A percentile compares a stretch with the other conserved stretches of the same genome.
Evolutionary conservation across 768 basidiomycete species (phyloP).

Genomic region (Tylopilus vinaceipallidus): DNA sequence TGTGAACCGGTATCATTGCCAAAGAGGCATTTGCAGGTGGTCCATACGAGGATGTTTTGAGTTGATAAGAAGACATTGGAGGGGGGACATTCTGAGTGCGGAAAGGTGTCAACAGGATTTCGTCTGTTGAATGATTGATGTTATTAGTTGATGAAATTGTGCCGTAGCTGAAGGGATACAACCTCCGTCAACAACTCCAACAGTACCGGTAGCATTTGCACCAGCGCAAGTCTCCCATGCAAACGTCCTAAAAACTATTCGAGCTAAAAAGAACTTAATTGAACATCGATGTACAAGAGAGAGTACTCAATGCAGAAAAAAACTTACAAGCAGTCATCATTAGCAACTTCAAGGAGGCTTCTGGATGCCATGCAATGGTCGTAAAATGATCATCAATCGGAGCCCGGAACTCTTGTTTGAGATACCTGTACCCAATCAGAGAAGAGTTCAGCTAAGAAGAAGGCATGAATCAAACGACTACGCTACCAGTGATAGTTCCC

Average conservation of each 20-base stretch:
- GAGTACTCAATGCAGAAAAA: neutral
- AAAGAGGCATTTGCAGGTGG: neutral
- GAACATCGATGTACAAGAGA: neutral
- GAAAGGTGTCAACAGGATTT: slow-evolving; percentile 86
- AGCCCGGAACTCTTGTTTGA: slow-evolving; percentile 83
- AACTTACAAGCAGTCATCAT: slow-evolving; percentile 64
- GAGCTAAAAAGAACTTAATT: slow-evolving; percentile 34
- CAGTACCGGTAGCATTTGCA: slow-evolving; percentile 78
- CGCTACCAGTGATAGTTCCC: slow-evolving; percentile 91
- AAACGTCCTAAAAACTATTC: slow-evolving; percentile 59
- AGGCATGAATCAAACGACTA: neutral
- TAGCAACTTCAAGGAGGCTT: slow-evolving; percentile 61
- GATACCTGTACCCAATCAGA: slow-evolving; percentile 56
- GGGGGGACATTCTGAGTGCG: slow-evolving; percentile 94
- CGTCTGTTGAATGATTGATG: slow-evolving; percentile 49
- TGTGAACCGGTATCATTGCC: slow-evolving; percentile 54
- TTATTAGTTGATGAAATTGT: neutral
- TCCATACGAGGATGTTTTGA: slow-evolving; percentile 28
- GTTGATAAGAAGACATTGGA: slow-evolving; percentile 80
- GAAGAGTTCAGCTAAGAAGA: slow-evolving; percentile 5
- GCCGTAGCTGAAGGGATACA: slow-evolving; percentile 24
- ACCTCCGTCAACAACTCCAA: slow-evolving; percentile 91
- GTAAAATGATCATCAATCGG: slow-evolving; percentile 59
- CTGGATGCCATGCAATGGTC: slow-evolving; percentile 85
- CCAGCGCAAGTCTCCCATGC: slow-evolving; percentile 79